These are phyloP conservation scores for Lactarius pseudohatsudake DNA, from an alignment of 768 basidiomycete species.

Conservation along the genomic window DNA sequence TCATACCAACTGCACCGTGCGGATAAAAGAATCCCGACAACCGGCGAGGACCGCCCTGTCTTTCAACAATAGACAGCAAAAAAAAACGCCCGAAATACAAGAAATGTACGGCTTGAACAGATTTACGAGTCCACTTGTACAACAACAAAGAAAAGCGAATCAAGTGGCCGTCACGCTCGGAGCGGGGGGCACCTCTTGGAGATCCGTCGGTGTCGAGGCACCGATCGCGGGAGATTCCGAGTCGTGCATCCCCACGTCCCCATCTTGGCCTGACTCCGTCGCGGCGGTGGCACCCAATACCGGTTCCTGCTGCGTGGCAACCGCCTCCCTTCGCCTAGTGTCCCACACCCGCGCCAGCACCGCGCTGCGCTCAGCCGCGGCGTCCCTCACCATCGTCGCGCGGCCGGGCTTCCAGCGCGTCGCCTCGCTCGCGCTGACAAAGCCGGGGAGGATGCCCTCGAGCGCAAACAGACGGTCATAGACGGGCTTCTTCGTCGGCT, in stretches of 20 bases:
- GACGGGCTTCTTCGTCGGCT: constrained; percentile 37
- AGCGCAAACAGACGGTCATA: constrained; percentile 64
- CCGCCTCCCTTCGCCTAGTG: constrained; percentile 33
- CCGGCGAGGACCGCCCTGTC: not conserved
- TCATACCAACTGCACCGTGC: not conserved
- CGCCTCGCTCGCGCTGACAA: constrained; percentile 71
- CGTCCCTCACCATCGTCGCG: constrained; percentile 59
- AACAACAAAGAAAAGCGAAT: constrained; percentile 2
- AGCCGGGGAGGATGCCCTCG: constrained; percentile 68
- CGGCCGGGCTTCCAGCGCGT: constrained; percentile 52
- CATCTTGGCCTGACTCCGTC: not conserved
- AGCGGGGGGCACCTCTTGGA: not conserved
- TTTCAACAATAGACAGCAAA: not conserved
- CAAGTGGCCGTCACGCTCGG: not conserved
- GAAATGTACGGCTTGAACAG: not conserved
- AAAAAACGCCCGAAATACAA: not conserved
- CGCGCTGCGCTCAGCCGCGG: constrained; percentile 48
- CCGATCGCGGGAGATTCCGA: not conserved
- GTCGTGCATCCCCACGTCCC: not conserved
- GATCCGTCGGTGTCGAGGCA: not conserved
- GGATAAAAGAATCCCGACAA: not conserved
- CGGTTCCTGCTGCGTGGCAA: not conserved
- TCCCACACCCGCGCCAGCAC: constrained; percentile 44
- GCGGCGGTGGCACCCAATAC: not conserved
- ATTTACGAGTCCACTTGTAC: not conserved